These are phyloP conservation scores for Saussurea involucrata DNA, from an alignment of 129 eudicot genomes.

Conservation along the genomic window DNA sequence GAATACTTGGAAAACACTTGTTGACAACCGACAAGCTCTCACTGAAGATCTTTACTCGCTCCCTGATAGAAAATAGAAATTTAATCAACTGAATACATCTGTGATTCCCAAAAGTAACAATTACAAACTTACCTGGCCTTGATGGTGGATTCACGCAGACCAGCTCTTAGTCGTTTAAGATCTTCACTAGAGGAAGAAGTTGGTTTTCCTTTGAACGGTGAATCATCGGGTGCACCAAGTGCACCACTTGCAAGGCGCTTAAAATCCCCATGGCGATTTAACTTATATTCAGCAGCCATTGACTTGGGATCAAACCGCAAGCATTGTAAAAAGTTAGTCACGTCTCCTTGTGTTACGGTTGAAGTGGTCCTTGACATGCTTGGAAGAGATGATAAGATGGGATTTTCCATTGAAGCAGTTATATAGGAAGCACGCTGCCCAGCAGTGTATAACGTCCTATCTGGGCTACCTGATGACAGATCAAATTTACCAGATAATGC, in stretches of 20 bases:
- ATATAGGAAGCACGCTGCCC: conserved; percentile 53
- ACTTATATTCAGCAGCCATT: conserved; percentile 43
- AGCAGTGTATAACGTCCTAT: conserved; percentile 46
- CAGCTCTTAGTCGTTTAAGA: conserved; percentile 42
- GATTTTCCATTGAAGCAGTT: conserved; percentile 52
- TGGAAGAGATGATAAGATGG: conserved; percentile 54
- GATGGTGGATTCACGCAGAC: conserved; percentile 47
- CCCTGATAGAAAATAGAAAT: conserved; percentile 35
- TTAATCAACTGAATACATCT: neutral
- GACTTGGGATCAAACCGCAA: conserved; percentile 59
- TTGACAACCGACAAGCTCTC: conserved; percentile 50
- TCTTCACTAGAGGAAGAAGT: conserved; percentile 44
- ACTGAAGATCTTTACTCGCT: conserved; percentile 56
- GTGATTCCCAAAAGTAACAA: neutral
- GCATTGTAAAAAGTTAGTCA: conserved; percentile 49
- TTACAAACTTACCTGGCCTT: conserved; percentile 41
- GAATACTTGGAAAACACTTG: conserved; percentile 60
- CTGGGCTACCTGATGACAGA: conserved; percentile 58
- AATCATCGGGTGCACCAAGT: conserved; percentile 52
- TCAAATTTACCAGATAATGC: conserved; percentile 60
- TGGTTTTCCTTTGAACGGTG: conserved; percentile 43
- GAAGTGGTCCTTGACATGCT: conserved; percentile 57
- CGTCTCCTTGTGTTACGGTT: conserved; percentile 43
- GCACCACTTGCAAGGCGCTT: conserved; percentile 45
- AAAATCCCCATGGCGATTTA: conserved; percentile 43